Evolutionary conservation across 2,329 filamentous ascomycete species (phyloP).

Genomic region (Aspergillus neotritici): DNA sequence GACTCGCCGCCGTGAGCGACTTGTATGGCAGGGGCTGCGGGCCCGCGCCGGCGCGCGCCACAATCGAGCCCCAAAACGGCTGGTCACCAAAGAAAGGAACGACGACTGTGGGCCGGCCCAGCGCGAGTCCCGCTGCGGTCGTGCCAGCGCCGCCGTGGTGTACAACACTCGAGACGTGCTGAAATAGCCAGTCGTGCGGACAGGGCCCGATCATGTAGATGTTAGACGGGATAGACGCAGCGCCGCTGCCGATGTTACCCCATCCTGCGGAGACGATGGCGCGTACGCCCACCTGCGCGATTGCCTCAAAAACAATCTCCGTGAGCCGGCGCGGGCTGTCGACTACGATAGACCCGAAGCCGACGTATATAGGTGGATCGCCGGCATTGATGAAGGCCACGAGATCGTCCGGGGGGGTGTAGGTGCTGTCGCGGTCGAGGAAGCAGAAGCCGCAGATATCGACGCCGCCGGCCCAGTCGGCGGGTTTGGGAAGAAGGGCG

Average conservation of each 20-base stretch:
- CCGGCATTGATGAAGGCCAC: slow-evolving; percentile 62
- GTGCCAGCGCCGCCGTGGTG: slow-evolving; percentile 87
- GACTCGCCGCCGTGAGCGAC: slow-evolving; percentile 58
- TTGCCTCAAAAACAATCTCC: slow-evolving; percentile 64
- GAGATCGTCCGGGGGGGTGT: slow-evolving; percentile 60
- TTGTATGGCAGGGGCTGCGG: slow-evolving; percentile 65
- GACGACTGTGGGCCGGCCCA: slow-evolving; percentile 73
- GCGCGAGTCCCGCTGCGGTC: slow-evolving; percentile 76
- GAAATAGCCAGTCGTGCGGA: slow-evolving; percentile 85
- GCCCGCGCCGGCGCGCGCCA: slow-evolving; percentile 65
- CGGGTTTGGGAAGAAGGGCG: slow-evolving; percentile 69
- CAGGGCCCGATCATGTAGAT: slow-evolving; percentile 81
- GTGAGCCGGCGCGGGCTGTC: slow-evolving; percentile 70
- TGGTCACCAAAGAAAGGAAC: slow-evolving; percentile 86
- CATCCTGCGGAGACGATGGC: slow-evolving; percentile 82
- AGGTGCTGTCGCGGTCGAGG: slow-evolving; percentile 61
- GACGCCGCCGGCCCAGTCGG: slow-evolving; percentile 68
- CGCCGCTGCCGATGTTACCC: slow-evolving; percentile 74
- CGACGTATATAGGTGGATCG: slow-evolving; percentile 71
- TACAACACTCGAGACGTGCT: slow-evolving; percentile 72
- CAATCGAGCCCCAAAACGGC: slow-evolving; percentile 76
- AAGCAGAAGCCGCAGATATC: slow-evolving; percentile 74
- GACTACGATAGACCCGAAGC: slow-evolving; percentile 77
- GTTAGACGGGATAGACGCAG: slow-evolving; percentile 63
- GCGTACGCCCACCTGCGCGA: slow-evolving; percentile 61